Percentiles rank a stretch among this genome's conserved stretches.
Conservation (phyloP, 2,329 filamentous ascomycete species). For the Xylariaceae sp. region DNA sequence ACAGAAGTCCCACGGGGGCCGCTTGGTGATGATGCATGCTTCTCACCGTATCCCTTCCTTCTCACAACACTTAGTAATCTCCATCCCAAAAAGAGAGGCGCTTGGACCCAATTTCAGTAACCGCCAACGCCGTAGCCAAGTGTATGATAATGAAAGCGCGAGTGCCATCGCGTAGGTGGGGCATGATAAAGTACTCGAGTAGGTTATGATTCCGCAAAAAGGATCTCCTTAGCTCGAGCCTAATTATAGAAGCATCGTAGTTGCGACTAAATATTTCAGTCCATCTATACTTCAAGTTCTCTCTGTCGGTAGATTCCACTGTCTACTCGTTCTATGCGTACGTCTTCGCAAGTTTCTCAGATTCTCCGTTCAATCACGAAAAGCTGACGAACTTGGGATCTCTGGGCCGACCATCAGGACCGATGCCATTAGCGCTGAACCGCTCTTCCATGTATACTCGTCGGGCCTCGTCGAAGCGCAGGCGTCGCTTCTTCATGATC, state of each 20-base stretch:
- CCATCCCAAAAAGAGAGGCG: not conserved
- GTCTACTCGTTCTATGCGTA: not conserved
- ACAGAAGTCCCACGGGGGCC: not conserved
- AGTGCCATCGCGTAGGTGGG: conserved; percentile 18
- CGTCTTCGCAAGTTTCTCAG: not conserved
- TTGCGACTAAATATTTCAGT: too few species aligned
- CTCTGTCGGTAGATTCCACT: not conserved
- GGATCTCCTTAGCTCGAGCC: not conserved
- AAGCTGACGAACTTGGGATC: conserved; percentile 98
- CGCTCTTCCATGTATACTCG: conserved; percentile 83
- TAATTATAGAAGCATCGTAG: not conserved
- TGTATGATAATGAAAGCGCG: conserved; percentile 25
- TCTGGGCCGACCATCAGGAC: conserved; percentile 81
- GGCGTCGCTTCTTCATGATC: conserved; percentile 86
- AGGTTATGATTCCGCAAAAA: conserved; percentile 3
- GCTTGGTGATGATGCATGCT: not conserved
- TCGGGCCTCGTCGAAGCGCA: conserved; percentile 91
- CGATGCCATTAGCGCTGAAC: conserved; percentile 89
- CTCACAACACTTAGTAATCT: not conserved
- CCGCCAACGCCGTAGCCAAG: conserved; percentile 25
- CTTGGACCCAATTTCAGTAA: not conserved
- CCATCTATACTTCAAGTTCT: not conserved
- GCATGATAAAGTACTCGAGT: not conserved
- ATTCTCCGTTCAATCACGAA: conserved; percentile 56
- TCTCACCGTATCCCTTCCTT: not conserved